phyloP scores from a whole-genome alignment of 176 grass and related monocot species.

The Oropetium thomaeum region DNA sequence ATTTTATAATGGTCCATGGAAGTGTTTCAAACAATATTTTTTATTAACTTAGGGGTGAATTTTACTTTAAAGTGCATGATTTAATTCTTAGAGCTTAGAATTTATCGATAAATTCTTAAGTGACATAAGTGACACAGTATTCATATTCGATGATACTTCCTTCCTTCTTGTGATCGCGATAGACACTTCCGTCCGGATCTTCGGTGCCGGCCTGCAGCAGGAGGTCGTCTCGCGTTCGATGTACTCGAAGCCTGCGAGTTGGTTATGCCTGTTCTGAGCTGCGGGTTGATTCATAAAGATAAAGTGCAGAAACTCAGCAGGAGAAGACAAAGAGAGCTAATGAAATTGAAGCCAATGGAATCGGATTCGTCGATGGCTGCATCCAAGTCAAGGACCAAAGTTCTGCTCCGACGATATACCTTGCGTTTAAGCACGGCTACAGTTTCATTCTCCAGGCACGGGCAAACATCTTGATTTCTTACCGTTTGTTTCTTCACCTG shows the following conservation, averaged over 20 bases:
- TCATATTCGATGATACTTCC: no score
- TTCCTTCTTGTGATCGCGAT: no score
- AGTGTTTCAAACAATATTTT: no score
- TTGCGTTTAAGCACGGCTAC: conserved; percentile 4
- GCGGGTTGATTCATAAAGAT: not conserved
- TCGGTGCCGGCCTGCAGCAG: no score
- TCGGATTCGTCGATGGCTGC: conserved; percentile 2
- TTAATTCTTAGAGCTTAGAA: no score
- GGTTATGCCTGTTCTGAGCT: not conserved
- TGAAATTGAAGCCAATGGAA: not conserved
- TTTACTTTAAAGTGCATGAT: no score
- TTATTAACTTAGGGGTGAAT: no score
- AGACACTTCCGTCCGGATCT: no score
- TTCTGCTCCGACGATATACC: not conserved
- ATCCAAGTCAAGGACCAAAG: not conserved
- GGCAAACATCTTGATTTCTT: not conserved
- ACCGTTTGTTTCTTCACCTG: not conserved
- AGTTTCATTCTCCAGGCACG: not conserved
- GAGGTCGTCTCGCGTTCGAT: no score
- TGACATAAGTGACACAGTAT: no score
- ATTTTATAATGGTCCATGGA: no score
- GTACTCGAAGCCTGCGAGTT: not conserved
- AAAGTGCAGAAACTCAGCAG: not conserved
- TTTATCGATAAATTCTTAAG: no score
- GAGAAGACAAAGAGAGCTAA: not conserved